Base-by-base conservation (phyloP, 2,329 filamentous ascomycete species). In the Xylariaceae sp. region DNA sequence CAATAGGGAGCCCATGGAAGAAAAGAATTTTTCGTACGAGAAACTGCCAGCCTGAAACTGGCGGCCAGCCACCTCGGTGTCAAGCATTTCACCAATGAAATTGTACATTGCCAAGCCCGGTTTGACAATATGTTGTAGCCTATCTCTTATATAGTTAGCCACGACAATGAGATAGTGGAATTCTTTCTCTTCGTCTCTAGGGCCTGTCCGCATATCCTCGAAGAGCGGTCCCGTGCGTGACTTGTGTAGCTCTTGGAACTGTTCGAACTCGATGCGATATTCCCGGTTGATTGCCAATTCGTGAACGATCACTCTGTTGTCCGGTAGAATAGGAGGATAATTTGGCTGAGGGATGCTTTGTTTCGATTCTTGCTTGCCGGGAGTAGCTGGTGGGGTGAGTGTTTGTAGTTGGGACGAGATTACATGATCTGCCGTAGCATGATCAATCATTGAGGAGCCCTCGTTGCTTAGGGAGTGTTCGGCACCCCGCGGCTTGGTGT, bases 241-340 rank as follows among this genome's bases (percentile, higher is more conserved):
- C 39, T 75, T 75, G 59, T 80, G 80, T 68, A 76, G 83, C 71
- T 77, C 82, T 68, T 75, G 77, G 68, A 76, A 83, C 54, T 83
- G 77, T 46, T 81, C 76, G 1, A 76, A 72, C 2, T 88, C 84
- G 43, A 92, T 85, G 46, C 86, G 83, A 67, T 87, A 92, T 61
- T 90, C 85, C 61, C 84, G 85, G 69, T 92, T 88, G 61, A 94
- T 86, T 8, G 87, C 85, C 42, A 94, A 73, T 71, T 92, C 89
- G 66, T 92, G 89, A 0, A 90, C 85, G 15, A 92, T 76, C 10
- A 88, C 74, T 22, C 89, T 79, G 63, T 92, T 94, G 55, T 86
- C 80, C 0, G 88, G 88, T 43, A 92, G 75, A 72, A 76, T 80
- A 57, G 70, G 80, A 69, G 68, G 77, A 62, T 70, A 79, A 46